Base-by-base conservation (phyloP, 1,139 yeast species). In the Saccharomyces hybrid region DNA sequence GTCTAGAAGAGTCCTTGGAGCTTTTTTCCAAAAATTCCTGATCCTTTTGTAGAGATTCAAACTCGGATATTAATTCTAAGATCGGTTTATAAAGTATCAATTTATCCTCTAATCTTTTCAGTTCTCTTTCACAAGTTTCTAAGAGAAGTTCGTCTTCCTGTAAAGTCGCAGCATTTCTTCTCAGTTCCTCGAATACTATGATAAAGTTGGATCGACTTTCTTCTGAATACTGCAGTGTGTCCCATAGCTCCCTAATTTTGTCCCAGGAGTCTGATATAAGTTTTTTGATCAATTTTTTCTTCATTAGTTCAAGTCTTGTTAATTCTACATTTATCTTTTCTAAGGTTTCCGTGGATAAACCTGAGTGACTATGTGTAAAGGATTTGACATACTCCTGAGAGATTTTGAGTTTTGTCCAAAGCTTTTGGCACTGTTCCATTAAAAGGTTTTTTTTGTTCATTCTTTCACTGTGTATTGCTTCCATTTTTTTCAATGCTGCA, bases 1-100 rank as follows among this genome's bases (percentile, higher is more conserved):
- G 75, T 58, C 98, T 77, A 0, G 95, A 83, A 0, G 97, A 84
- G 66, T 93, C 95, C 62, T 83, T 85, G 1, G 88, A 80, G 4
- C 95, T 82, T 59, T 82, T 85, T 49, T 78, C 83, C 46, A 93
- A 75, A 52, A 81, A 81, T 3, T 70, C 66, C 60, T 86, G 86
- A 62, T 89, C 96, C 21, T 74, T 71, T 41, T 82, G 71, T 16
- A 91, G 70, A 6, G 76, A 78, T 50, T 78, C 74, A 59, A 87
- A 78, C 53, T 79, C 80, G 3, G 78, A 75, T 48, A 86, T 80
- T 12, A 79, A 68, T 7, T 75, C 71, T 48, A 89, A 69, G 8
- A 88, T 75, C 0, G 84, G 84, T 56, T 76, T 76, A 55, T 84
- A 78, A 3, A 76, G 71, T n/a, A 74, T 75, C 52, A 76, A 75